Conservation (phyloP, 768 basidiomycete genomes). For the Suillus alpinus region DNA sequence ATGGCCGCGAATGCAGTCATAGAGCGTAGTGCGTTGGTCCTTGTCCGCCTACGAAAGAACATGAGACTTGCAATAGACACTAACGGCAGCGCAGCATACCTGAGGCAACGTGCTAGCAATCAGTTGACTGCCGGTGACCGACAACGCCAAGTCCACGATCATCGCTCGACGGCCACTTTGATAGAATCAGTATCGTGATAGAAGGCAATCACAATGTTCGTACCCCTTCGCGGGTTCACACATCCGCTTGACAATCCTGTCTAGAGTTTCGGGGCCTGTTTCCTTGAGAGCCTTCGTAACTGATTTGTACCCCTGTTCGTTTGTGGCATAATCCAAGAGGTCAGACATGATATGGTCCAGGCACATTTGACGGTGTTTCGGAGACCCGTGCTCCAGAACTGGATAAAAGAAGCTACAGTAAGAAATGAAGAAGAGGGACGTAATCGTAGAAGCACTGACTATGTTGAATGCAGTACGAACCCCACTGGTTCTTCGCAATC, state of each 20-base stretch:
- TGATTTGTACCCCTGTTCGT: conserved; percentile 86
- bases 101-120: conserved; percentile 80
- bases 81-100: conserved; percentile 36
- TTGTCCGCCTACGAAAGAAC: conserved; percentile 63
- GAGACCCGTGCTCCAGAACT: conserved; percentile 86
- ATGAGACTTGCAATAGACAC: conserved; percentile 9
- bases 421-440: conserved; percentile 6
- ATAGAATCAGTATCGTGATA: conserved; percentile 16
- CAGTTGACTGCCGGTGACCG: conserved; percentile 80
- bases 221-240: conserved; percentile 85
- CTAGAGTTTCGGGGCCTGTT: conserved; percentile 72
- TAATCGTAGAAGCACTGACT: conserved; percentile 47
- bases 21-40: conserved; percentile 77
- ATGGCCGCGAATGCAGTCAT: conserved; percentile 84
- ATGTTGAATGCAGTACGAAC: conserved; percentile 83
- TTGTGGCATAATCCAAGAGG: conserved; percentile 76
- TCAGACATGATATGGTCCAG: conserved; percentile 75
- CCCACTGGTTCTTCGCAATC: conserved; percentile 87
- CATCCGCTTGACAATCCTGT: conserved; percentile 75
- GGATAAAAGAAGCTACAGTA: not conserved
- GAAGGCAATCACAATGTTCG: not conserved
- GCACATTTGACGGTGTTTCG: conserved; percentile 70
- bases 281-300: conserved; percentile 86
- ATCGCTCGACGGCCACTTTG: conserved; percentile 70
- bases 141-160: conserved; percentile 83